phyloP scores from a whole-genome alignment of 2,329 filamentous ascomycete genomes.

The Chaetomiaceae sp. region DNA sequence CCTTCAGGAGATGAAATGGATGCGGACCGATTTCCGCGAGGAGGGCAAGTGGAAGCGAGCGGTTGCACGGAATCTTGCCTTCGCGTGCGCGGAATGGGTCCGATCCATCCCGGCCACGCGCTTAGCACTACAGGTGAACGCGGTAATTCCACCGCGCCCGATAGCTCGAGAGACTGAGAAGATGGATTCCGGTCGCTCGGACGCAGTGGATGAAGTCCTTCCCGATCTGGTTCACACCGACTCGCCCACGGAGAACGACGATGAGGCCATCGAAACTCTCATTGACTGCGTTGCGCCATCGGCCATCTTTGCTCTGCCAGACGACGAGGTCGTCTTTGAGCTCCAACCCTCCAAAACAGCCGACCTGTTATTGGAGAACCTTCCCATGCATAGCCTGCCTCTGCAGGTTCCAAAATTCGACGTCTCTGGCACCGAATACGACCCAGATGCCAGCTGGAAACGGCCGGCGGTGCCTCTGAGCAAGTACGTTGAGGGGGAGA shows the following conservation, averaged over 20 bases:
- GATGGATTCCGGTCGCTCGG: constrained; percentile 24
- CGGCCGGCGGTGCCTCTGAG: constrained; percentile 77
- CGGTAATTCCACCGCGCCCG: constrained; percentile 41
- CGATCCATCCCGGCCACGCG: constrained; percentile 60
- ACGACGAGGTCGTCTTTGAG: constrained; percentile 76
- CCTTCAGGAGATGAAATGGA: constrained; percentile 92
- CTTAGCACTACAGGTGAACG: constrained; percentile 63
- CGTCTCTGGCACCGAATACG: constrained; percentile 51
- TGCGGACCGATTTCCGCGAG: constrained; percentile 92
- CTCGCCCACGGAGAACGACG: constrained; percentile 44
- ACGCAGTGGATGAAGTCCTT: constrained; percentile 46
- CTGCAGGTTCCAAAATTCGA: constrained; percentile 56
- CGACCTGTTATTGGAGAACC: constrained; percentile 72
- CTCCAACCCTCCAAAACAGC: constrained; percentile 69
- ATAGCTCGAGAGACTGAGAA: constrained; percentile 28
- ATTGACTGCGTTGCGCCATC: constrained; percentile 60
- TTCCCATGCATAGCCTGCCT: constrained; percentile 72
- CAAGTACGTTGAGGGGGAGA: constrained; percentile 78
- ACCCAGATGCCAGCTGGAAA: constrained; percentile 69
- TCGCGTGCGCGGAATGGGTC: constrained; percentile 81
- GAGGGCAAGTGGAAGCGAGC: constrained; percentile 91
- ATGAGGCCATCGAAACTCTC: constrained; percentile 32
- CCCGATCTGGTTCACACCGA: constrained; percentile 67
- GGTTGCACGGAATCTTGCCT: constrained; percentile 72
- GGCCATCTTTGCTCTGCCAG: constrained; percentile 76